phyloP scores from a whole-genome alignment of 306 rosid genomes.

The Mucuna pruriens region DNA sequence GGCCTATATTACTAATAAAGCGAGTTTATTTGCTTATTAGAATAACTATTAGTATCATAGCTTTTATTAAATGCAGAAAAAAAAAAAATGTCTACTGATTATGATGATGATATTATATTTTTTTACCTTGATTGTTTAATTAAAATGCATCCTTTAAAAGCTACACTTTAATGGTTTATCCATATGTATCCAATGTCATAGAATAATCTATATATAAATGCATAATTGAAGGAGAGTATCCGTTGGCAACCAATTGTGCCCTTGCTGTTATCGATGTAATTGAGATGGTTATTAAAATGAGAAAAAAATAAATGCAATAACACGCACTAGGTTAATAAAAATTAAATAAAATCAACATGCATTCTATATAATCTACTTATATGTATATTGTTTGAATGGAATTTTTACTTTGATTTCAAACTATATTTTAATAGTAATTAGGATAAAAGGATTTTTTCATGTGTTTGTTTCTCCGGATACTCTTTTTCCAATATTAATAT shows the following conservation, averaged over 20 bases:
- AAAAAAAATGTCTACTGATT: background rate
- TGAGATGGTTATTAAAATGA: background rate
- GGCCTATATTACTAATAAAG: constrained; percentile 5
- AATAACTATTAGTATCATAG: background rate
- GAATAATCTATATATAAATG: background rate
- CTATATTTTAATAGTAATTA: too few species aligned
- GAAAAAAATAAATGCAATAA: background rate
- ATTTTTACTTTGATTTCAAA: too few species aligned
- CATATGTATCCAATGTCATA: background rate
- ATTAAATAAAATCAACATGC: background rate
- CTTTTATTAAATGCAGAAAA: background rate
- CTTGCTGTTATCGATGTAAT: background rate
- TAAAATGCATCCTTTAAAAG: background rate
- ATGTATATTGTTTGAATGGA: background rate
- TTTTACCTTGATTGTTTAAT: background rate
- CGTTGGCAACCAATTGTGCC: background rate
- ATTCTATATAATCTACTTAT: background rate
- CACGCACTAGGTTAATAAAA: background rate
- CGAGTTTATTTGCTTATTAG: background rate
- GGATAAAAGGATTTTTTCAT: too few species aligned
- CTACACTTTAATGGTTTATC: background rate
- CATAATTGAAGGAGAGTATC: background rate
- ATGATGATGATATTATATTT: background rate
- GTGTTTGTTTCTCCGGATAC: too few species aligned
- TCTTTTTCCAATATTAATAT: too few species aligned